phyloP scores from a whole-genome alignment of 345 rosid genomes.

The Geranium brycei region DNA sequence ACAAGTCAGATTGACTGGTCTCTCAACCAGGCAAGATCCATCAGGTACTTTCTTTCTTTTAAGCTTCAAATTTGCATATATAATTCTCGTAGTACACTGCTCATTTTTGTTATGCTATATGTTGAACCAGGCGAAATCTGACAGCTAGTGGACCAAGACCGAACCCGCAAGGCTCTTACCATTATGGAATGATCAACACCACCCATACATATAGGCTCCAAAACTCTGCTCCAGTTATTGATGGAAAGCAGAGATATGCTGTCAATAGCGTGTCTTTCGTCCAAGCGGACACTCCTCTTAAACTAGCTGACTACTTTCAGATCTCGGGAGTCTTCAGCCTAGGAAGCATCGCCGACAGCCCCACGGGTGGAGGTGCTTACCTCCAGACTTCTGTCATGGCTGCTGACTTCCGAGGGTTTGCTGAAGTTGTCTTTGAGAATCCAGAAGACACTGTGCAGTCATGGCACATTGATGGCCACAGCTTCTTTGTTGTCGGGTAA shows the following conservation, averaged over 20 bases:
- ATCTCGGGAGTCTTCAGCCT: conserved; percentile 58
- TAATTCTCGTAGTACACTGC: not conserved
- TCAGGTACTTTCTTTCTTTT: conserved; percentile 26
- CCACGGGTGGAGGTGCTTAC: conserved; percentile 48
- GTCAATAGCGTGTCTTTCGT: conserved; percentile 71
- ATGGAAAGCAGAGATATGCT: conserved; percentile 70
- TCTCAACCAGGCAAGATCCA: conserved; percentile 51
- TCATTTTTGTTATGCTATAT: not conserved
- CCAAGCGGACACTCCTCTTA: conserved; percentile 73
- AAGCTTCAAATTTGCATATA: too few species aligned
- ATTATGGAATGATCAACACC: conserved; percentile 71
- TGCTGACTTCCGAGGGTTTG: conserved; percentile 51
- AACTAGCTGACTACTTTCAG: conserved; percentile 74
- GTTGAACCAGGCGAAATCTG: conserved; percentile 42
- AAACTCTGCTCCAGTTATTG: conserved; percentile 58
- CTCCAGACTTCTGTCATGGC: conserved; percentile 77
- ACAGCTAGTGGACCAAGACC: conserved; percentile 80
- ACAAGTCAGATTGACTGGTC: conserved; percentile 70
- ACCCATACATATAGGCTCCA: conserved; percentile 41
- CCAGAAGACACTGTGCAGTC: conserved; percentile 59
- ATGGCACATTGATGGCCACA: conserved; percentile 83
- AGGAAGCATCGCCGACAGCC: conserved; percentile 55
- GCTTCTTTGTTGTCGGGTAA: conserved; percentile 85
- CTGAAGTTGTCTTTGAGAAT: conserved; percentile 72
- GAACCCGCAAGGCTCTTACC: conserved; percentile 88